These are phyloP conservation scores for Nicotiana knightiana DNA, from an alignment of 257 asterid genomes.

Conservation along the genomic window DNA sequence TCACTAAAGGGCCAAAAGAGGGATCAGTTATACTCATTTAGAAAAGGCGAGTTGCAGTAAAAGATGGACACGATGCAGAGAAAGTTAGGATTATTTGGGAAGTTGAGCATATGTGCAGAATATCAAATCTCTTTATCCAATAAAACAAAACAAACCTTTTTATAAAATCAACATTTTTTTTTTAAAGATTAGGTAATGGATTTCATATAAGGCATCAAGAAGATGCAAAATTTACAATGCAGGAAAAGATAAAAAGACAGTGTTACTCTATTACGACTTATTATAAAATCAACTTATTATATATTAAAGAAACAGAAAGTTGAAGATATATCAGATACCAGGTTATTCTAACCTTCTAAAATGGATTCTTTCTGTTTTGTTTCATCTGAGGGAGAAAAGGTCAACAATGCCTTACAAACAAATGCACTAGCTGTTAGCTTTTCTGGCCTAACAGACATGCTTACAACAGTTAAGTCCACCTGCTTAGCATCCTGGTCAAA, in stretches of 20 bases:
- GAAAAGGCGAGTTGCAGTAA: neutral
- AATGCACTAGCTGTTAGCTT: constrained; percentile 54
- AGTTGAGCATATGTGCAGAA: neutral
- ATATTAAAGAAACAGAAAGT: neutral
- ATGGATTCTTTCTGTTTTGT: neutral
- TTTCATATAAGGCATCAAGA: no score
- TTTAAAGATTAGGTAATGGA: no score
- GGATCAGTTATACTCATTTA: neutral
- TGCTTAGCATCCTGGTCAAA: constrained; percentile 26
- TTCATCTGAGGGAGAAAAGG: constrained; percentile 9
- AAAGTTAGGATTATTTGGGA: neutral
- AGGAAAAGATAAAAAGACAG: no score
- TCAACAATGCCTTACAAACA: constrained; percentile 50
- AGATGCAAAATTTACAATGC: no score
- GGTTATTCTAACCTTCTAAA: constrained; percentile 6
- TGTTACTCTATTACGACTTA: no score
- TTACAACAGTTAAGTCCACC: constrained; percentile 29
- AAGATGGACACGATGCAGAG: neutral
- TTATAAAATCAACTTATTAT: neutral
- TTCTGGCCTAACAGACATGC: constrained; percentile 26
- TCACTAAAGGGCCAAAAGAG: neutral
- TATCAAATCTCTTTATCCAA: neutral
- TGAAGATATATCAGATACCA: constrained; percentile 1
- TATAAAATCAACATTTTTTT: neutral
- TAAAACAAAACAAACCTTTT: neutral